These are phyloP conservation scores for Gossypium turneri DNA, from an alignment of 345 rosid genomes.

Conservation along the genomic window DNA sequence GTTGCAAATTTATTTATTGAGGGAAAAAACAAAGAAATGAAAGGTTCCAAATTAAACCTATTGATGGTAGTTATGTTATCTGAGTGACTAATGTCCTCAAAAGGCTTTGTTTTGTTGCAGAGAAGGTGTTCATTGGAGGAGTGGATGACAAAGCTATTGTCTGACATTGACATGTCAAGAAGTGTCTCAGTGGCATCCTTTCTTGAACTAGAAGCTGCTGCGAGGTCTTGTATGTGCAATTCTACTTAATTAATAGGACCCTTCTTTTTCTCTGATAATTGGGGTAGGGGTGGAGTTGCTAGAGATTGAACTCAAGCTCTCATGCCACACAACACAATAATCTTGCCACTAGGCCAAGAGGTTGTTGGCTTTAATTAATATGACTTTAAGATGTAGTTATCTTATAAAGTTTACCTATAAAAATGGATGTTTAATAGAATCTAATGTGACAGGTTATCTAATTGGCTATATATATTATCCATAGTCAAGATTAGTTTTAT, in stretches of 20 bases:
- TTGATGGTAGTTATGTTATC: background rate
- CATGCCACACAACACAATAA: too few species aligned
- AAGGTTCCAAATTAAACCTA: background rate
- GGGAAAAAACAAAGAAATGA: background rate
- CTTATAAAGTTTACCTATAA: background rate
- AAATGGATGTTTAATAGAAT: conserved; percentile 6
- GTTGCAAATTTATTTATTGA: background rate
- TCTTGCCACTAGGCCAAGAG: too few species aligned
- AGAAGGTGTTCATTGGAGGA: conserved; percentile 93
- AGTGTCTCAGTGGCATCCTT: conserved; percentile 82
- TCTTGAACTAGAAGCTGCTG: conserved; percentile 98
- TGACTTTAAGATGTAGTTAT: conserved; percentile 8
- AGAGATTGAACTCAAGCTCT: too few species aligned
- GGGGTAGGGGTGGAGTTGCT: too few species aligned
- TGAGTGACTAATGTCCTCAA: conserved; percentile 33
- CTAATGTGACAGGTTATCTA: background rate
- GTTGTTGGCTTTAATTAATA: conserved; percentile 11
- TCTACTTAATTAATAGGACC: conserved; percentile 18
- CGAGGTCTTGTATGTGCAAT: conserved; percentile 82
- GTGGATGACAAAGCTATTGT: conserved; percentile 90
- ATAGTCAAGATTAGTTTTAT: background rate
- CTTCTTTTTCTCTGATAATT: too few species aligned
- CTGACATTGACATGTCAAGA: conserved; percentile 93
- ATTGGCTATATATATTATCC: background rate
- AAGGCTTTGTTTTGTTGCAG: conserved; percentile 61